Base-by-base conservation (phyloP, 2,329 filamentous ascomycete species). In the Hirsutella minnesotensis region DNA sequence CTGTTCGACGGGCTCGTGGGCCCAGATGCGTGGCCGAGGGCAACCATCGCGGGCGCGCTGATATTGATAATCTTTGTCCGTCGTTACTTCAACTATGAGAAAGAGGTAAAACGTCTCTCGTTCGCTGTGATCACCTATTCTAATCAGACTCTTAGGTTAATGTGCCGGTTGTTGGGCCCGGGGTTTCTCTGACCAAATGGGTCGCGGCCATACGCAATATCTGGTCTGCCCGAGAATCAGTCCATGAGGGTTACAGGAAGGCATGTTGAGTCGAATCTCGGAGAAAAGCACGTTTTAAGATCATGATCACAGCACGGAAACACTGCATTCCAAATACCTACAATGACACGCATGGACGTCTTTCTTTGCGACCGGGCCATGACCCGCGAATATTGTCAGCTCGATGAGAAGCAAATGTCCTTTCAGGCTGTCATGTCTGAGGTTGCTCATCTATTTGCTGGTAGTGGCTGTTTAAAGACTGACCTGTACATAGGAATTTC, bases 341-440 rank as follows among this genome's bases (percentile, higher is more conserved):
- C 47, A 27, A 44, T 49, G 47, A 49, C 41, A 22, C 39, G 45
- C 3, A 49, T 49, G 47, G 47, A 49, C 29, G 39, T 47, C 16
- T 49, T 49, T 16, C 44, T 49, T 19, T 49, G 47, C 40, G 41
- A 47, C 34, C 30, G 45, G 3, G 30, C 44, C 27, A 45, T 49
- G 47, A 47, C 47, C 9, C 39, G 43, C 16, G 45, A 49, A 16
- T 49, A 49, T 16, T 43, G 44, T 19, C 40, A 41, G 13, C 38
- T 45, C 18, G 45, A 46, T 22, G 42, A 47, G 9, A 37, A 44
- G 12, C 45, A 45, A 15, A 40, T 49, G 45, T 49, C 47, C 3
- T 44, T 49, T 9, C 30, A 39, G 4, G 43, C 47, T 22, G 47
- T 44, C 37, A 40, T 47, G 46, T 30, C 44, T 15, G 46, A 48